A percentile compares a stretch with the other conserved stretches of the same genome.
Evolutionary conservation across 1,139 yeast genomes (phyloP).

Genomic region (Kodamaea sp.): DNA sequence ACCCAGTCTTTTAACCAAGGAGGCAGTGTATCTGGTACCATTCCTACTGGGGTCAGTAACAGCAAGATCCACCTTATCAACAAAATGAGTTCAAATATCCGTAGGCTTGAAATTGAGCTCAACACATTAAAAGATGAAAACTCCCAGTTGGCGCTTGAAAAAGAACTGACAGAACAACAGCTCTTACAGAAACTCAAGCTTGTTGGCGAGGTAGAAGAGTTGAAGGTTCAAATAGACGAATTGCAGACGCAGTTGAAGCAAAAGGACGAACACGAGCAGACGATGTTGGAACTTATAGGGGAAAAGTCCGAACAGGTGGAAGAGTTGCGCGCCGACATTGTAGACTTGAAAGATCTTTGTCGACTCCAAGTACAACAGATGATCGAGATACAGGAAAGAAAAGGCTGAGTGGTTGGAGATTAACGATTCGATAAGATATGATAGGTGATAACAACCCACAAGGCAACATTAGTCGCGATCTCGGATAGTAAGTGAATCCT

Average conservation of each 20-base stretch:
- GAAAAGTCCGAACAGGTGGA: constrained; percentile 86
- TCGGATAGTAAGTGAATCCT: no score
- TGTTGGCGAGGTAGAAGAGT: constrained; percentile 47
- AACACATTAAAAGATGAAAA: constrained; percentile 66
- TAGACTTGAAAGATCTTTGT: constrained; percentile 81
- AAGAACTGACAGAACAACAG: constrained; percentile 68
- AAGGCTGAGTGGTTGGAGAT: no score
- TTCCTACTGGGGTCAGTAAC: constrained; percentile 18
- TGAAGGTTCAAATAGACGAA: constrained; percentile 35
- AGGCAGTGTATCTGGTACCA: constrained; percentile 14
- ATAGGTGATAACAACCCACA: no score
- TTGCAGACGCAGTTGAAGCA: constrained; percentile 39
- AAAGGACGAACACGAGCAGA: constrained; percentile 49
- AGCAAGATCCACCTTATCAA: constrained; percentile 61
- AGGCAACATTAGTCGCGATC: no score
- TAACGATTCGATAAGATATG: no score
- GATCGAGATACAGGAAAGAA: constrained; percentile 58
- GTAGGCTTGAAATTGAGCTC: constrained; percentile 79
- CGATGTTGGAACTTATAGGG: constrained; percentile 76
- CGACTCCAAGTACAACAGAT: constrained; percentile 83
- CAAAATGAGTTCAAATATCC: constrained; percentile 70
- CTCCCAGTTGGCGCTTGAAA: constrained; percentile 52
- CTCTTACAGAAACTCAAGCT: constrained; percentile 48
- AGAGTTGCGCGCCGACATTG: constrained; percentile 85
- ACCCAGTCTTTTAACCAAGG: constrained; percentile 3